Conservation (phyloP, 352 stramenopile genomes). For the Pythium myriotylum region DNA sequence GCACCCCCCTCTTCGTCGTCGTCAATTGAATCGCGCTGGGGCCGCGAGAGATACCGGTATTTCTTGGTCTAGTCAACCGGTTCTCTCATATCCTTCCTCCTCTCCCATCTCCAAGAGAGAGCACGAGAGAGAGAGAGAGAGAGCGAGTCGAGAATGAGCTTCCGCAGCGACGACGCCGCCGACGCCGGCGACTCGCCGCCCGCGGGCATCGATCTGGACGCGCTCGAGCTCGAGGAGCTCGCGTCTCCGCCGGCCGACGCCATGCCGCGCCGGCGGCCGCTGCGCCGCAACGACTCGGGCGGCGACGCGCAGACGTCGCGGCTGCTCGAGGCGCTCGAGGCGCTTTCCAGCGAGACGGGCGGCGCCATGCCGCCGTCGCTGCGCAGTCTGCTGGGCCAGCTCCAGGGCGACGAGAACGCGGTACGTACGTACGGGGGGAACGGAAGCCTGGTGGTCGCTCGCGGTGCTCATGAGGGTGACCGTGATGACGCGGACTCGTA, state of each 20-base stretch:
- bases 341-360: slow-evolving; percentile 42
- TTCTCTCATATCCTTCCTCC: background rate
- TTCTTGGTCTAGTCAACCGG: too few species aligned
- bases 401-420: slow-evolving; percentile 23
- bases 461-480: background rate
- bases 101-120: background rate
- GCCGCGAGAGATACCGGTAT: slow-evolving; percentile 4
- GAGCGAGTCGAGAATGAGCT: slow-evolving; percentile 11
- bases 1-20: too few species aligned
- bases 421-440: slow-evolving; percentile 12
- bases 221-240: slow-evolving; percentile 15
- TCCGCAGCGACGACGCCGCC: slow-evolving; percentile 11
- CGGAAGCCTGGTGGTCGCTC: background rate
- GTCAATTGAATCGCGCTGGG: too few species aligned
- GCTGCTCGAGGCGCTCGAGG: slow-evolving; percentile 60
- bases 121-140: background rate
- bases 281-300: slow-evolving; percentile 13
- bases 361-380: slow-evolving; percentile 46
- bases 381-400: slow-evolving; percentile 32
- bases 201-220: slow-evolving; percentile 3
- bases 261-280: slow-evolving; percentile 3
- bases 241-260: background rate
- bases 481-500: slow-evolving; percentile 6
- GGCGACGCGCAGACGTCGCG: slow-evolving; percentile 26
- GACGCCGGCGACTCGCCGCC: background rate